A percentile compares a stretch with the other conserved stretches of the same genome.
These are phyloP conservation scores for Xylaria sp. DNA, from an alignment of 2,329 filamentous ascomycete genomes.

Conservation along the genomic window DNA sequence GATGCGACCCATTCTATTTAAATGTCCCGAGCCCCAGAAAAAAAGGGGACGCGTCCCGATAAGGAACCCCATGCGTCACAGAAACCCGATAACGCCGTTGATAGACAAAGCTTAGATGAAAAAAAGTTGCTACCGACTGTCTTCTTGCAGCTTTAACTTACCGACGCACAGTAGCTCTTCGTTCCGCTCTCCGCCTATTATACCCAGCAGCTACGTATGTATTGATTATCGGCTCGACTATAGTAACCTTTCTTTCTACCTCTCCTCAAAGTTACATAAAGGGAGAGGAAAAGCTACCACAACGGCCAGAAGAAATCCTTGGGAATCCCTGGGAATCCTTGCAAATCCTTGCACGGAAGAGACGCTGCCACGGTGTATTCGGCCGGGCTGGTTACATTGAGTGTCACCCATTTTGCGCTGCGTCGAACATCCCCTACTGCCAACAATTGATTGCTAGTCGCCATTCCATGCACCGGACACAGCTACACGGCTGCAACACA, in stretches of 20 bases:
- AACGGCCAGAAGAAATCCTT: neutral
- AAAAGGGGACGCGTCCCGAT: constrained; percentile 9
- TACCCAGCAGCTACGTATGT: neutral
- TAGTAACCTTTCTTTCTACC: neutral
- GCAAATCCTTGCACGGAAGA: too few species aligned
- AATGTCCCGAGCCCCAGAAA: constrained; percentile 2
- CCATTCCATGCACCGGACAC: constrained; percentile 37
- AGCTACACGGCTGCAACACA: constrained; percentile 31
- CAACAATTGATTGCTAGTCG: constrained; percentile 23
- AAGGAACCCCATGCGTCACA: constrained; percentile 4
- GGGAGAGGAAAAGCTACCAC: neutral
- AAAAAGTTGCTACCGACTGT: neutral
- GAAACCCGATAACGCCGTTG: neutral
- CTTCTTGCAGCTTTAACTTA: neutral
- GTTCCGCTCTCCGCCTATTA: neutral
- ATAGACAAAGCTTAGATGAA: constrained; percentile 2
- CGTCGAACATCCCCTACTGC: neutral
- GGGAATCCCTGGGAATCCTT: too few species aligned
- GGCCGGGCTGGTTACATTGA: neutral
- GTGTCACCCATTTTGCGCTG: neutral
- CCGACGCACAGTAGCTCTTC: neutral
- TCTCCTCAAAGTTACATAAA: neutral
- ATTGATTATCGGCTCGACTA: neutral
- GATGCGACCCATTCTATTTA: neutral
- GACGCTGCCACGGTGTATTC: neutral